These are phyloP conservation scores for Thelonectria olida DNA, from an alignment of 2,329 filamentous ascomycete genomes.

Conservation along the genomic window DNA sequence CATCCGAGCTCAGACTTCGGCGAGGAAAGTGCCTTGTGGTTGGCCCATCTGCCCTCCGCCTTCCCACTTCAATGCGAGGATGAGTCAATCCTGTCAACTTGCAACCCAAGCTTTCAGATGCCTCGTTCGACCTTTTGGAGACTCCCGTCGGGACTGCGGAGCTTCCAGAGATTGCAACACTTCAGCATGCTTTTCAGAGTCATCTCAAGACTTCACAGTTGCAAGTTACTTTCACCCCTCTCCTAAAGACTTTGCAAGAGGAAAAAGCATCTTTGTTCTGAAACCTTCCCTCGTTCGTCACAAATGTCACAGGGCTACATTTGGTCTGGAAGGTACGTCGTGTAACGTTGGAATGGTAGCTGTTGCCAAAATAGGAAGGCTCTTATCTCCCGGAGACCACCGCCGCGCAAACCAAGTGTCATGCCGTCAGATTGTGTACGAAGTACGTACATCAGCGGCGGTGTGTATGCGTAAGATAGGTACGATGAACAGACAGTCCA, in stretches of 20 bases:
- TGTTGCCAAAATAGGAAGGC: not conserved
- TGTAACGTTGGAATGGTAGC: not conserved
- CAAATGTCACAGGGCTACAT: not conserved
- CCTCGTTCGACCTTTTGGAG: conserved; percentile 26
- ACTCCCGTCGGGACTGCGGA: not conserved
- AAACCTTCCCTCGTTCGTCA: not conserved
- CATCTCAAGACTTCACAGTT: not conserved
- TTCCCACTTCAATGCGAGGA: conserved; percentile 27
- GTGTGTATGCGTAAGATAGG: no score
- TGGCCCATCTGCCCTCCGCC: conserved; percentile 42
- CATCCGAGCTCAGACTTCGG: conserved; percentile 45
- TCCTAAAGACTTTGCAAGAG: not conserved
- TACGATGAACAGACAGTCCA: no score
- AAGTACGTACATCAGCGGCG: no score
- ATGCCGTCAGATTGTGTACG: not conserved
- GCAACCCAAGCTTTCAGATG: conserved; percentile 34
- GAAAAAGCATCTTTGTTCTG: no score
- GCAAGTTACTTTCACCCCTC: not conserved
- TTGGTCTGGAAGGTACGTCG: not conserved
- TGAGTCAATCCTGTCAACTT: conserved; percentile 43
- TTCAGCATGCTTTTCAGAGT: no score
- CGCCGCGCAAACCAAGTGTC: not conserved
- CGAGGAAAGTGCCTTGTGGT: conserved; percentile 42
- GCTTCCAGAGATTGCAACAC: not conserved
- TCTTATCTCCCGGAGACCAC: not conserved